Evolutionary conservation across 2,329 filamentous ascomycete species (phyloP), one percentile per base, ranked within the genome.

Genomic region (Pestalotiopsis sp.): DNA sequence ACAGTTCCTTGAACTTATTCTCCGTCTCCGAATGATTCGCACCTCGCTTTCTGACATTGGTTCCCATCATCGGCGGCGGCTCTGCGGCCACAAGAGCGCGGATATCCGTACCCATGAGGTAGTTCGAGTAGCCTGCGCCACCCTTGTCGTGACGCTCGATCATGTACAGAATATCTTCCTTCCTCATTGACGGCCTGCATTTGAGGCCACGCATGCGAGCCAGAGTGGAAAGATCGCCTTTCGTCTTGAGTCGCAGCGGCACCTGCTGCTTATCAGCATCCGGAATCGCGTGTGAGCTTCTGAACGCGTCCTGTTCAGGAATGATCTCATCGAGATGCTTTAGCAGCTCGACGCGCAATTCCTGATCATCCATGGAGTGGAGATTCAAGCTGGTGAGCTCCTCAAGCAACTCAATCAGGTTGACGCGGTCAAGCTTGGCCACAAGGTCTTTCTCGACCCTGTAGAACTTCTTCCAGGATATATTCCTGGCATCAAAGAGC

Each of bases 201-300:
- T 63, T 61, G 12, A 67, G 58, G 17, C 58, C 65, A 20, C 65
- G 65, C 5, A 62, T 17, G 20, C 65, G 57, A 36, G 55, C 27
- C 39, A 52, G 41, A 23, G 12, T 20, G 20, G 25, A 11, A n/a
- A 63, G 20, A n/a, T 20, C 31, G 12, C 3, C 31, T 6, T 25
- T 36, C 3, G 27, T 59, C 55, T 20, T 36, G 7, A 13, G 25
- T 2, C 3, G 5, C 31, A 66, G 7, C 12, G 4, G 12, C 41
- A 14, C 14, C 12, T 25, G 14, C 14, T 59, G 13, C 55, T 60
- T 17, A 9, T 60, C 27, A 23, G 17, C 17, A 13, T 20, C 23
- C 4, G 55, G 5, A 12, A 23, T 25, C 20, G 55, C 55, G 4
- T 11, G 23, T 25, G 17, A 36, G 14, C 20, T 25, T 31, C 59